These are phyloP conservation scores for Nakaseomyces kungkrabaensis DNA, from an alignment of 1,139 yeast genomes.

Conservation along the genomic window DNA sequence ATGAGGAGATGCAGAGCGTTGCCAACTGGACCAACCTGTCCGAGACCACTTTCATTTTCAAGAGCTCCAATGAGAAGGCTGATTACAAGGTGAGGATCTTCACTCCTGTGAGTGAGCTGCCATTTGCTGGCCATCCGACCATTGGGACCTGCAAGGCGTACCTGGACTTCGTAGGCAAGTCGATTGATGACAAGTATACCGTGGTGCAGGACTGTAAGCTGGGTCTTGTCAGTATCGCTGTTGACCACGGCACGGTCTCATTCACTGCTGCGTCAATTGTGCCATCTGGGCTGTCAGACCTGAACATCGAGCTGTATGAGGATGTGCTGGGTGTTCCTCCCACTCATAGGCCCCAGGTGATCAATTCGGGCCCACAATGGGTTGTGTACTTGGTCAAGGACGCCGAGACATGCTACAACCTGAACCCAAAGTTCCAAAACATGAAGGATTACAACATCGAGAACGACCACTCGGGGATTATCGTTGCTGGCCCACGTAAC, in stretches of 20 bases:
- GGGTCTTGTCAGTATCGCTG: slow-evolving; percentile 34
- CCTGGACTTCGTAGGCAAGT: slow-evolving; percentile 29
- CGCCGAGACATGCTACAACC: slow-evolving; percentile 28
- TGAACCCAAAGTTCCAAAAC: slow-evolving; percentile 28
- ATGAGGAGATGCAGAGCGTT: slow-evolving; percentile 36
- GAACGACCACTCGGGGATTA: slow-evolving; percentile 31
- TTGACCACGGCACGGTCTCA: slow-evolving; percentile 17
- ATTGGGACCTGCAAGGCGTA: slow-evolving; percentile 41
- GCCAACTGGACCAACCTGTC: slow-evolving; percentile 50
- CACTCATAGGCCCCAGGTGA: slow-evolving; percentile 21
- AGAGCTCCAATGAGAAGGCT: slow-evolving; percentile 31
- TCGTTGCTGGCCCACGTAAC: slow-evolving; percentile 30
- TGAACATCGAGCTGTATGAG: slow-evolving; percentile 16
- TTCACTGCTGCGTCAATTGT: slow-evolving; percentile 19
- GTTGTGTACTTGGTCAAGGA: slow-evolving; percentile 29
- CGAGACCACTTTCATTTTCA: slow-evolving; percentile 43
- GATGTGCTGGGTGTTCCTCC: slow-evolving; percentile 19
- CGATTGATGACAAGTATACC: slow-evolving; percentile 18
- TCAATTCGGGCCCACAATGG: slow-evolving; percentile 38
- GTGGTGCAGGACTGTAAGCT: slow-evolving; percentile 37
- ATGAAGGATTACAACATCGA: slow-evolving; percentile 17
- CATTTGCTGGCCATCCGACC: slow-evolving; percentile 57
- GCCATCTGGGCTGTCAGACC: slow-evolving; percentile 17
- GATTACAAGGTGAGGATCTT: slow-evolving; percentile 43
- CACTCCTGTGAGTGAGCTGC: slow-evolving; percentile 37